Base-by-base conservation (phyloP, 2,329 filamentous ascomycete species). In the Alternaria sp. region DNA sequence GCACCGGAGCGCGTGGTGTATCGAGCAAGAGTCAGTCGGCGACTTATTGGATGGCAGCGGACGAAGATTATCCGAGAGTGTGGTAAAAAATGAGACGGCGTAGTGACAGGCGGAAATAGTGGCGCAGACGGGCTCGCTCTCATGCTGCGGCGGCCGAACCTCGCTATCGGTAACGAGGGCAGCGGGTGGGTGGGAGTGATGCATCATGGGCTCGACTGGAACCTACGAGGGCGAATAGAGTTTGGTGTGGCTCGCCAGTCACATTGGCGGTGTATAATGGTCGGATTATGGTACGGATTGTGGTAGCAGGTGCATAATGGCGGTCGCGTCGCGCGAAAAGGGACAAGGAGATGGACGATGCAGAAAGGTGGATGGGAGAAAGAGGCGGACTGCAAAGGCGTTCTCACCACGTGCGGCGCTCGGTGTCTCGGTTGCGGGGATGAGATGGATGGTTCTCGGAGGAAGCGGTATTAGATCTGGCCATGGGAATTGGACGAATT, bases 61-160 rank as follows among this genome's bases (percentile, higher is more conserved):
- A 40, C 51, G 27, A 38, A 57, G 57, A 58, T 34, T 61, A 55
- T 63, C 56, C 62, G 54, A 38, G 51, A 49, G 41, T 22, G 52
- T 54, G 48, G 54, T 63, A 52, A 57, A 50, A 45, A 41, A 44
- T 2, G 18, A 46, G 41, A 41, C 53, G 62, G 62, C 62, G 62
- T 58, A 54, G 20, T 44, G 34, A 28, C 25, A 46, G 54, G 53
- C 36, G 45, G 44, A 50, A 45, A 38, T 27, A 38, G 62, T 63
- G 62, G 64, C 62, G 57, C 44, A 53, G 49, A 25, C 58, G 28
- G 38, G 58, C 45, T 60, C 49, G 22, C 25, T 59, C 49, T 34
- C 25, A 36, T 49, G 8, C 59, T 44, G 41, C 6, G 32, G 44
- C 57, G 64, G 62, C 62, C 54, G 64, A 58, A 64, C 64, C 64